Evolutionary conservation across 1,139 yeast species (phyloP).

Genomic region (Lodderomyces orthopsilosis): DNA sequence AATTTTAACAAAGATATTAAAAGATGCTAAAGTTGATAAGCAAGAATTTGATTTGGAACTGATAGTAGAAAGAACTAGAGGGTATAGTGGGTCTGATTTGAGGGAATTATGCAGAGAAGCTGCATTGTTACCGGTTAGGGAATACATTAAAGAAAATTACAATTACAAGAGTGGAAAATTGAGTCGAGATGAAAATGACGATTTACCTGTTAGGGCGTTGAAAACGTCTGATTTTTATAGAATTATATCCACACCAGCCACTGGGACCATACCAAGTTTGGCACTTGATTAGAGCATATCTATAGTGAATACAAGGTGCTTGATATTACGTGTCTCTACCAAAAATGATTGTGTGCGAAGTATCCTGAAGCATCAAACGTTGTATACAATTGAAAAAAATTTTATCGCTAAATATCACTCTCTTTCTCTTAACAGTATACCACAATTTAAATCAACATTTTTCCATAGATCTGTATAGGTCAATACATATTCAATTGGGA

Average conservation of each 20-base stretch:
- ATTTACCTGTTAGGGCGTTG: constrained; percentile 43
- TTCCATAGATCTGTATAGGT: too few species aligned
- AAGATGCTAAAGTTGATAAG: constrained; percentile 59
- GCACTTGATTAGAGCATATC: constrained; percentile 24
- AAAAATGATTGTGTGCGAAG: background rate
- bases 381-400: background rate
- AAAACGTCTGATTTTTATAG: constrained; percentile 45
- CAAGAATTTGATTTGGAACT: constrained; percentile 57
- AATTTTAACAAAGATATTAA: constrained; percentile 64
- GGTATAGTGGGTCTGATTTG: constrained; percentile 87
- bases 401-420: too few species aligned
- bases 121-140: constrained; percentile 85
- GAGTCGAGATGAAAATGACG: constrained; percentile 20
- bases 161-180: constrained; percentile 45
- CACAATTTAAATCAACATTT: too few species aligned
- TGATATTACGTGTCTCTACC: background rate
- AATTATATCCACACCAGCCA: constrained; percentile 8
- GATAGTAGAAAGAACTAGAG: constrained; percentile 65
- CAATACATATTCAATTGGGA: background rate
- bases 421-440: too few species aligned
- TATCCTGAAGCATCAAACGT: background rate
- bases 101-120: constrained; percentile 93
- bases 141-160: constrained; percentile 58
- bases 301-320: background rate
- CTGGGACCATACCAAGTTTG: constrained; percentile 32